Evolutionary conservation across 1,284 basidiomycete species (phyloP), one percentile per base, ranked within the genome.

Genomic region (Marasmius sp.): DNA sequence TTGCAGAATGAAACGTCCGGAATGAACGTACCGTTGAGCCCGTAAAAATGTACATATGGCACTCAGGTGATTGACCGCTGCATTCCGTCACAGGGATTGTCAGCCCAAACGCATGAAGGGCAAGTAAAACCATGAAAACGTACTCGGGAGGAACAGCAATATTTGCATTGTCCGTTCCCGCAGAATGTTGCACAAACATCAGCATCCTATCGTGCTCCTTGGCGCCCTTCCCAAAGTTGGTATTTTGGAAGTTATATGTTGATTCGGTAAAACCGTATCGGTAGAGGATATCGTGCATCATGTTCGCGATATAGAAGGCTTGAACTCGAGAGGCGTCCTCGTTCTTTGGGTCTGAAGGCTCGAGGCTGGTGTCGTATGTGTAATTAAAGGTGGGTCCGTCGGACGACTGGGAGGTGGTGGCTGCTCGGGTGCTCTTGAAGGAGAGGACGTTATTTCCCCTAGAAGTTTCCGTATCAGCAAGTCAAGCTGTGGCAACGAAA

Each of bases 81-180:
- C 34, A 3, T 16, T 16, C 12, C 11, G 41, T 12, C 3, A 43
- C 11, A 34, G 36, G 11, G 2, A 18, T 6, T 22, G 34, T 11
- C 11, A 11, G 10, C 34, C 6, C 22, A 3, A 10, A 33, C 14
- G n/a, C 34, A 22, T 53, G 37, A 48, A 22, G 22, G 2, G 47
- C 10, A 11, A 52, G 14, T 22, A 27, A n/a, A 45, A 10, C n/a
- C 22, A 52, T 18, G n/a, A 20, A 27, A 16, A 71, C 71, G 51
- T 45, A 77, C 76, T 79, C 78, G n/a, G 77, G 71, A 10, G 79
- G 78, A 1, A 79, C 80, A 2, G 72, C 43, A 66, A 82, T 81
- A 64, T 80, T 72, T 10, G 79, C 77, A 57, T 81, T 81, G 69
- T 82, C 72, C 2, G 68, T 71, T 8, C 76, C 79, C 0, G 3